These are phyloP conservation scores for Bacidia gigantensis DNA, from an alignment of 495 filamentous ascomycete species.

Conservation along the genomic window DNA sequence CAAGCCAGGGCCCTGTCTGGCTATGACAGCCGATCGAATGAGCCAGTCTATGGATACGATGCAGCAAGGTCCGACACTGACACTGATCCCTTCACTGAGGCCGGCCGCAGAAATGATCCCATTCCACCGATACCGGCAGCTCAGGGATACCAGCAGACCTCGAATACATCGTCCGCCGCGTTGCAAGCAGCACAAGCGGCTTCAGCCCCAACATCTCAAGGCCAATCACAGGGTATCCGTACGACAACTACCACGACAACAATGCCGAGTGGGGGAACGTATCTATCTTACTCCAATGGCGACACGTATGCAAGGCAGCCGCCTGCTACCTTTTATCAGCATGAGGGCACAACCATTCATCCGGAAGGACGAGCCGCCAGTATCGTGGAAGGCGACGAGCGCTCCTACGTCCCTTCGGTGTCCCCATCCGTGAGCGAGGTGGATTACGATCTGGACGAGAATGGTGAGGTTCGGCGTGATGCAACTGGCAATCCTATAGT, in stretches of 20 bases:
- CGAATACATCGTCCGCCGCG: conserved; percentile 14
- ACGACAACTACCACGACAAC: conserved; percentile 20
- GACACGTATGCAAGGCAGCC: not conserved
- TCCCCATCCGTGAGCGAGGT: conserved; percentile 43
- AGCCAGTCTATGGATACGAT: conserved; percentile 34
- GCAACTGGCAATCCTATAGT: conserved; percentile 29
- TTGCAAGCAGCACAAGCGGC: conserved; percentile 15
- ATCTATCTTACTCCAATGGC: not conserved
- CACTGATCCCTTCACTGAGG: conserved; percentile 45
- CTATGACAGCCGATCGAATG: conserved; percentile 16
- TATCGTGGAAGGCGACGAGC: conserved; percentile 32
- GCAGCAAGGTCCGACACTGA: conserved; percentile 32
- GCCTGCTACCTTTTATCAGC: conserved; percentile 31
- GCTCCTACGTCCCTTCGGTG: conserved; percentile 36
- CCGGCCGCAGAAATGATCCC: conserved; percentile 23
- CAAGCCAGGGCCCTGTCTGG: conserved; percentile 16
- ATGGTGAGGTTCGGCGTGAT: conserved; percentile 36
- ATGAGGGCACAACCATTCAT: conserved; percentile 28
- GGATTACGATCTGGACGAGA: conserved; percentile 37
- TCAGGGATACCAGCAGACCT: conserved; percentile 15
- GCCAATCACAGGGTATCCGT: conserved; percentile 1
- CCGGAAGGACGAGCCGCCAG: conserved; percentile 19
- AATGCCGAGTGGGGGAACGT: conserved; percentile 16
- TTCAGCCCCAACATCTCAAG: conserved; percentile 4
- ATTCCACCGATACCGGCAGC: conserved; percentile 8